These are phyloP conservation scores for Ganoderma leucocontextum DNA, from an alignment of 1,284 basidiomycete species.

Conservation along the genomic window DNA sequence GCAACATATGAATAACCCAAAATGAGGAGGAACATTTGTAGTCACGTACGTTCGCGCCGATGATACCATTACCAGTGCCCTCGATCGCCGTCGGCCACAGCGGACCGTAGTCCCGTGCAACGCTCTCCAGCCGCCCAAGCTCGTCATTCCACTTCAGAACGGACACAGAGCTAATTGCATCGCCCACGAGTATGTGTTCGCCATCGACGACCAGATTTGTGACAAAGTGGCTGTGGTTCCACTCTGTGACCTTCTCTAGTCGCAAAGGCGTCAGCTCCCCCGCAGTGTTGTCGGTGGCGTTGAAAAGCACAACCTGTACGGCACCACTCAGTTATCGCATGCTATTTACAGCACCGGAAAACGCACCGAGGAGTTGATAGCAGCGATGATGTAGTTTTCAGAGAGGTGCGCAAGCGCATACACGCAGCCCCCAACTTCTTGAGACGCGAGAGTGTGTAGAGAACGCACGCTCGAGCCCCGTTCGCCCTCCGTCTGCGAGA, in stretches of 20 bases:
- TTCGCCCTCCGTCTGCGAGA: constrained; percentile 39
- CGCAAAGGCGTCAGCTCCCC: constrained; percentile 21
- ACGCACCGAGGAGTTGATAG: constrained; percentile 76
- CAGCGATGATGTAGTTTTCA: constrained; percentile 65
- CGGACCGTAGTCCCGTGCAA: constrained; percentile 83
- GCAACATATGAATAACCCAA: constrained; percentile 5
- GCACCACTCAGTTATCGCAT: background rate
- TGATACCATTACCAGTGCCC: constrained; percentile 63
- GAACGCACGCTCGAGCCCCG: constrained; percentile 27
- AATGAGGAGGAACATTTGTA: background rate
- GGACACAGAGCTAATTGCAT: constrained; percentile 86
- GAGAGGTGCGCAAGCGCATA: constrained; percentile 58
- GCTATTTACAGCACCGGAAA: background rate
- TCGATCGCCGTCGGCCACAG: constrained; percentile 75
- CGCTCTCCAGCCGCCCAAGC: constrained; percentile 56
- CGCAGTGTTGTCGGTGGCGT: constrained; percentile 16
- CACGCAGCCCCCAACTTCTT: constrained; percentile 64
- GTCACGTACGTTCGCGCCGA: constrained; percentile 79
- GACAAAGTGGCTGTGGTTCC: constrained; percentile 86
- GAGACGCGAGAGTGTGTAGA: constrained; percentile 36
- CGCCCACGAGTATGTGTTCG: constrained; percentile 71
- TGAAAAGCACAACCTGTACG: constrained; percentile 59
- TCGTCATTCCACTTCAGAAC: constrained; percentile 61
- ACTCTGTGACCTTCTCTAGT: constrained; percentile 60
- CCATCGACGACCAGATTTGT: constrained; percentile 63